phyloP scores from a whole-genome alignment of 129 eudicot genomes.

The Helianthus annuus region HanXRQr2.0-SUNRISE NC_035441.2:155239671-155240170 shows the following conservation, averaged over 20 bases:
- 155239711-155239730: constrained; percentile 42
- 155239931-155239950: constrained; percentile 44
- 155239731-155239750: constrained; percentile 4
- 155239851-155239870: constrained; percentile 45
- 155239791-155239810: constrained; percentile 45
- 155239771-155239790: constrained; percentile 25
- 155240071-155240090: constrained; percentile 38
- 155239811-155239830: constrained; percentile 34
- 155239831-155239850: constrained; percentile 40
- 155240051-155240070: constrained; percentile 46
- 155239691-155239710: constrained; percentile 65
- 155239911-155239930: constrained; percentile 36
- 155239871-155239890: constrained; percentile 53
- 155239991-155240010: constrained; percentile 39
- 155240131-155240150: constrained; percentile 46
- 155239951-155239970: constrained; percentile 50
- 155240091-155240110: constrained; percentile 44
- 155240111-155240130: constrained; percentile 53
- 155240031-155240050: constrained; percentile 40
- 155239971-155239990: constrained; percentile 36
- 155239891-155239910: constrained; percentile 47
- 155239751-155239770: constrained; percentile 38
- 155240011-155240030: constrained; percentile 49
- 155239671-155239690: constrained; percentile 51
- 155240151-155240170: constrained; percentile 49